Evolutionary conservation across 2,329 filamentous ascomycete genomes (phyloP).

Genomic region (Lasiodiplodia hormozganensis): DNA sequence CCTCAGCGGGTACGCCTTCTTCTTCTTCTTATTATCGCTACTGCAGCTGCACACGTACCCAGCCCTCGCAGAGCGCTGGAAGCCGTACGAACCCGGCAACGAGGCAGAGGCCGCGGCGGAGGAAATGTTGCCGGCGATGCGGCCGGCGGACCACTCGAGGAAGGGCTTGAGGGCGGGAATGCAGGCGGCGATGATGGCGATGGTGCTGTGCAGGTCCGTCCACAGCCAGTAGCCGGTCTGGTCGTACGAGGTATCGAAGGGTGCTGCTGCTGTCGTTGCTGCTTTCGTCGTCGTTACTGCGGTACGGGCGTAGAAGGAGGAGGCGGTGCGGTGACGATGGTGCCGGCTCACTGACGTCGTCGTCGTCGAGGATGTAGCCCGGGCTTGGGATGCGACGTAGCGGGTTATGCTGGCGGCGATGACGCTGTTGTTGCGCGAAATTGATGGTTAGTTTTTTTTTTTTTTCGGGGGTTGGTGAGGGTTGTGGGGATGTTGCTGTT

Average conservation of each 20-base stretch:
- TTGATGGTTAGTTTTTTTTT: not conserved
- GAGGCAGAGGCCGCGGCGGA: not conserved
- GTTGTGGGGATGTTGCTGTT: not conserved
- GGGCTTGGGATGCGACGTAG: constrained; percentile 13
- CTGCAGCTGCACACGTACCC: not conserved
- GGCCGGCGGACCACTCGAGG: constrained; percentile 9
- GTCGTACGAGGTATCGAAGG: constrained; percentile 12
- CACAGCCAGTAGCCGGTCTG: constrained; percentile 22
- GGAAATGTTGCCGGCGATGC: not conserved
- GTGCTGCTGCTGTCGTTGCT: not conserved
- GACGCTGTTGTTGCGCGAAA: not conserved
- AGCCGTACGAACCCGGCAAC: not conserved
- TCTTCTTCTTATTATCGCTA: not conserved
- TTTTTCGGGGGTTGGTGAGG: too few relatives aligned
- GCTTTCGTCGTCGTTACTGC: too few relatives aligned
- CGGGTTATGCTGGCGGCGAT: constrained; percentile 13
- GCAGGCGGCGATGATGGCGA: constrained; percentile 18
- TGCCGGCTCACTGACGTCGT: not conserved
- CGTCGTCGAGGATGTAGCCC: not conserved
- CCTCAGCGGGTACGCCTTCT: not conserved
- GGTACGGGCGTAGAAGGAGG: too few relatives aligned
- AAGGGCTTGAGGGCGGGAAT: constrained; percentile 10
- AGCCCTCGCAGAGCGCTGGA: not conserved
- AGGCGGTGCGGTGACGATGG: too few relatives aligned
- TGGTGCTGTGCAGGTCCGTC: constrained; percentile 15